Evolutionary conservation across 148 eudicot species (phyloP).

Genomic region (Chenopodium berlandieri): DNA sequence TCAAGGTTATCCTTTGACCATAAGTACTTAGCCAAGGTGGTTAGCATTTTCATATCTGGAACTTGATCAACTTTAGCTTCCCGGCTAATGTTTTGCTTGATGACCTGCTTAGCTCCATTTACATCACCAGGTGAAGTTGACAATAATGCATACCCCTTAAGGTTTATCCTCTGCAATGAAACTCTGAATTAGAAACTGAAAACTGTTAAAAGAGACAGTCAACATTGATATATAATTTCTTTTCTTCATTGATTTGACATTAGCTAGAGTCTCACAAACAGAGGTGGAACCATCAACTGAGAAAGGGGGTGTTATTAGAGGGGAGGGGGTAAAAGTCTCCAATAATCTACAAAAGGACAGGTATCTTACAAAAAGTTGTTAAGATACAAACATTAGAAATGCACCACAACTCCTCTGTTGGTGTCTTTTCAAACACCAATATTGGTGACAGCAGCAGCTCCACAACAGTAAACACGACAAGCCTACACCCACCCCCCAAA

Average conservation of each 20-base stretch:
- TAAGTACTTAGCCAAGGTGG: constrained; percentile 65
- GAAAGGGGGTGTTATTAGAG: no score
- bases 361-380: not conserved
- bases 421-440: not conserved
- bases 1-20: constrained; percentile 87
- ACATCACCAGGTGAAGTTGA: constrained; percentile 50
- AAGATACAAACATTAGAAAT: not conserved
- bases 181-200: constrained; percentile 4
- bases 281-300: not conserved
- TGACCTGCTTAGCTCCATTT: constrained; percentile 40
- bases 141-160: constrained; percentile 51
- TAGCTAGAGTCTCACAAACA: not conserved
- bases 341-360: not conserved
- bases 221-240: not conserved
- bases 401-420: not conserved
- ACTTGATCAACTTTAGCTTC: constrained; percentile 43
- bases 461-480: not conserved
- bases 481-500: not conserved
- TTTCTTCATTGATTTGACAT: not conserved
- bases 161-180: constrained; percentile 43
- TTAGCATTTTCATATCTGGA: constrained; percentile 60
- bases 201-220: no score
- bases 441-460: not conserved
- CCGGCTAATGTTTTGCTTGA: constrained; percentile 32
- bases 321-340: no score